Conservation (phyloP, 805 yeast genomes). For the Hanseniaspora nectarophila region DNA sequence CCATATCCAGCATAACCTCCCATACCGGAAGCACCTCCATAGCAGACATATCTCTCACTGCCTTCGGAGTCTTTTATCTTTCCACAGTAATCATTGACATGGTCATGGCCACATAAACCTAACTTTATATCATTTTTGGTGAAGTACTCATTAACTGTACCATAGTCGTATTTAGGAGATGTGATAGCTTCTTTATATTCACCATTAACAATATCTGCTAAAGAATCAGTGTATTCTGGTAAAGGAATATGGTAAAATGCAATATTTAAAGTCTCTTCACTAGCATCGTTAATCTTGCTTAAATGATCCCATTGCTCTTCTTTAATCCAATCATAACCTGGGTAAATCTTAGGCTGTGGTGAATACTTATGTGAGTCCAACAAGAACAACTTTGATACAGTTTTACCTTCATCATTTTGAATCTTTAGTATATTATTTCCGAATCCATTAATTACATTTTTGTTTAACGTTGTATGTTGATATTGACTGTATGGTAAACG, state of each 20-base stretch:
- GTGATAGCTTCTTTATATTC: constrained; percentile 58
- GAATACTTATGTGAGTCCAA: constrained; percentile 77
- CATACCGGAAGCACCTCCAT: constrained; percentile 88
- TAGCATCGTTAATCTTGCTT: constrained; percentile 32
- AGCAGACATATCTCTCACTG: constrained; percentile 64
- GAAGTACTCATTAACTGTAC: neutral
- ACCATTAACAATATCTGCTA: constrained; percentile 41
- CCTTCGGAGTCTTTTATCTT: constrained; percentile 34
- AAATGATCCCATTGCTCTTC: constrained; percentile 54
- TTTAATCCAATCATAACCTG: constrained; percentile 82
- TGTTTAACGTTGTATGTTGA: constrained; percentile 46
- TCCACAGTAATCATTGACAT: constrained; percentile 83
- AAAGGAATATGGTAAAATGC: constrained; percentile 92
- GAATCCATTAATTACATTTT: constrained; percentile 43
- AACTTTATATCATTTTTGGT: constrained; percentile 53
- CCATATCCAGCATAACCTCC: constrained; percentile 96
- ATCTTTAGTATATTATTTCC: constrained; percentile 66
- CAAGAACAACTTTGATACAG: constrained; percentile 54
- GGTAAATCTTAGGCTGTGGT: constrained; percentile 47
- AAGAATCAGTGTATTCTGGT: constrained; percentile 48
- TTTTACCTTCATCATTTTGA: constrained; percentile 31
- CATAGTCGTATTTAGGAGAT: constrained; percentile 53
- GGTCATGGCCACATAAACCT: constrained; percentile 85
- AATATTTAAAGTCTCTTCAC: constrained; percentile 40
- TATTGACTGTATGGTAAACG: constrained; percentile 60